phyloP scores from a whole-genome alignment of 805 yeast genomes.

The Danielia oregonensis region DNA sequence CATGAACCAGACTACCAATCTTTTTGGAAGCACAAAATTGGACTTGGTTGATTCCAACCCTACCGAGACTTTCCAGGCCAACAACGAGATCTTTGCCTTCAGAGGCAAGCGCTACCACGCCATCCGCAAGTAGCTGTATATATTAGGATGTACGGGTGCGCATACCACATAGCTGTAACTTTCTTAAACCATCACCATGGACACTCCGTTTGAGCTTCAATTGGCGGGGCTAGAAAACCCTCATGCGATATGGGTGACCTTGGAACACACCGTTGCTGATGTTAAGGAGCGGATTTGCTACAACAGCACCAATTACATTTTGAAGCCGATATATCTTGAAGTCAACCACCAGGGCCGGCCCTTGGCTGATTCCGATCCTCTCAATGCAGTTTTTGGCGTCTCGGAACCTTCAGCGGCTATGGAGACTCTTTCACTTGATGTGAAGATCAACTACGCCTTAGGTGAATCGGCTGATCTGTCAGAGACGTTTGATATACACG shows the following conservation, averaged over 20 bases:
- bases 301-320: conserved; percentile 17
- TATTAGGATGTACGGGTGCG: conserved; percentile 1
- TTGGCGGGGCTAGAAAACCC: too few relatives aligned
- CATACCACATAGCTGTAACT: background rate
- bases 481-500: conserved; percentile 22
- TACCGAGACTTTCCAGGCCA: conserved; percentile 88
- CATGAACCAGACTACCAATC: conserved; percentile 68
- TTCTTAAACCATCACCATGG: conserved; percentile 11
- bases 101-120: conserved; percentile 98
- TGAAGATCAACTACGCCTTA: conserved; percentile 23
- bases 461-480: conserved; percentile 20
- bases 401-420: too few relatives aligned
- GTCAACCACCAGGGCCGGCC: conserved; percentile 11
- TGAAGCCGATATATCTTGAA: conserved; percentile 25
- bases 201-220: conserved; percentile 7
- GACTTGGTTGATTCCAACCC: conserved; percentile 91
- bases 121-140: conserved; percentile 29
- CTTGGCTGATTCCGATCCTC: conserved; percentile 9
- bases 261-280: conserved; percentile 22
- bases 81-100: conserved; percentile 84
- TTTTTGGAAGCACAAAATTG: conserved; percentile 86
- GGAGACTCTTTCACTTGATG: conserved; percentile 5
- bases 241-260: too few relatives aligned
- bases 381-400: conserved; percentile 12
- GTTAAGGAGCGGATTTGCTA: conserved; percentile 28